These are phyloP conservation scores for Verbena officinalis DNA, from an alignment of 257 asterid species.

Conservation along the genomic window DNA sequence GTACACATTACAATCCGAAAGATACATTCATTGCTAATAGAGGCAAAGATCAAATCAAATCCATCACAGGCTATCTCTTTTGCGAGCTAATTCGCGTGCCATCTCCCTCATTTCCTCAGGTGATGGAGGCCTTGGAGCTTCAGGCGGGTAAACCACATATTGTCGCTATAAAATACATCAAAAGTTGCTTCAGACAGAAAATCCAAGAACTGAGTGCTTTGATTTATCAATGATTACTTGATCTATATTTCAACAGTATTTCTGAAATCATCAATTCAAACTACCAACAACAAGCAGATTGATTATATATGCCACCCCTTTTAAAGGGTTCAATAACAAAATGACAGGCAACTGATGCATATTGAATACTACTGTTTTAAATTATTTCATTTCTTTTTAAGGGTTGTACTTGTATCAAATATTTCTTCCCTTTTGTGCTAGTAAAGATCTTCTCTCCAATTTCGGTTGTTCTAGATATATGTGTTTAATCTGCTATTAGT, in stretches of 20 bases:
- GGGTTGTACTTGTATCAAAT: too few species aligned
- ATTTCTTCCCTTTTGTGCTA: not conserved
- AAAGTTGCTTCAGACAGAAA: constrained; percentile 21
- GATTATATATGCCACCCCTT: not conserved
- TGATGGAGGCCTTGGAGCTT: constrained; percentile 78
- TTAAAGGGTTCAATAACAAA: not conserved
- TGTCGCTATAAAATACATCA: constrained; percentile 63
- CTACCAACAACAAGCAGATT: not conserved
- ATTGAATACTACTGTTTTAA: not conserved
- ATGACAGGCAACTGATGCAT: not conserved
- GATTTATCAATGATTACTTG: not conserved
- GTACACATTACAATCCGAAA: not conserved
- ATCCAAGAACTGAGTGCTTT: not conserved
- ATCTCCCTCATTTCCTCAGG: constrained; percentile 90
- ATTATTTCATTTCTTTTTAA: too few species aligned
- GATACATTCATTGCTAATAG: constrained; percentile 26
- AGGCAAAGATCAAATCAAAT: not conserved
- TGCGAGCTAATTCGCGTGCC: constrained; percentile 75
- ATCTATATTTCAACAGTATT: not conserved
- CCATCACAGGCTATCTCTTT: constrained; percentile 52
- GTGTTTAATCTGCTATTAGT: too few species aligned
- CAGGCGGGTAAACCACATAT: constrained; percentile 82
- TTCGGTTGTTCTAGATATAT: not conserved
- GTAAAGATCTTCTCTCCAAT: not conserved
- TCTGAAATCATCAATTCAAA: not conserved